These are phyloP conservation scores for Avicennia marina DNA, from an alignment of 257 asterid genomes.

Conservation along the genomic window DNA sequence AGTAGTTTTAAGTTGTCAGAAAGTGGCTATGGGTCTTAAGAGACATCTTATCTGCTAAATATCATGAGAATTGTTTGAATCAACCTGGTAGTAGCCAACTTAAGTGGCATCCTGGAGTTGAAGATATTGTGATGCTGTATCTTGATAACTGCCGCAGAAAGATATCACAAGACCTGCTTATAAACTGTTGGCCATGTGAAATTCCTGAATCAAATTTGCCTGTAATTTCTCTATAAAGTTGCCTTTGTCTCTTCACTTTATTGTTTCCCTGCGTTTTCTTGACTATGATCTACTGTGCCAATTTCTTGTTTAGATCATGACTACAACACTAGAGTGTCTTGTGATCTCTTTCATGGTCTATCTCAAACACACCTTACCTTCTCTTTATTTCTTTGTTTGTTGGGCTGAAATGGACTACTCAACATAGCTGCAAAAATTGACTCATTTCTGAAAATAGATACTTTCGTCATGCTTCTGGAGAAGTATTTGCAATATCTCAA, in stretches of 20 bases:
- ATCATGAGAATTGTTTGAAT: background rate
- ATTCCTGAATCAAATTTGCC: background rate
- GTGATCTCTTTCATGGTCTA: too few relatives aligned
- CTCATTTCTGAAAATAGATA: conserved; percentile 41
- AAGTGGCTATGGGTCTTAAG: background rate
- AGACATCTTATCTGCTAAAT: background rate
- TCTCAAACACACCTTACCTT: background rate
- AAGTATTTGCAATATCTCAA: conserved; percentile 69
- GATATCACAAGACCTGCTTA: background rate
- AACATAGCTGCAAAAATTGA: conserved; percentile 3
- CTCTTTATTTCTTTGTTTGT: background rate
- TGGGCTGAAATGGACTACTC: background rate
- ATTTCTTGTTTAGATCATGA: too few relatives aligned
- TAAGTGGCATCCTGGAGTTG: background rate
- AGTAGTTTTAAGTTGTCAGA: background rate
- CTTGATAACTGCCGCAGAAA: background rate
- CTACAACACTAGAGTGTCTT: too few relatives aligned
- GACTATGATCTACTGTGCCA: background rate
- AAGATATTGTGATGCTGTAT: background rate
- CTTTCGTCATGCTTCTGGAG: conserved; percentile 90
- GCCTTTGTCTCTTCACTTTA: background rate
- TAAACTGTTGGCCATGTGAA: background rate
- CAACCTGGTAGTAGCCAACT: background rate
- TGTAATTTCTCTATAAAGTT: background rate
- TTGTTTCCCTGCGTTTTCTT: background rate